These are phyloP conservation scores for Warburgia ugandensis DNA, from an alignment of 164 flowering plant genomes.

Conservation along the genomic window DNA sequence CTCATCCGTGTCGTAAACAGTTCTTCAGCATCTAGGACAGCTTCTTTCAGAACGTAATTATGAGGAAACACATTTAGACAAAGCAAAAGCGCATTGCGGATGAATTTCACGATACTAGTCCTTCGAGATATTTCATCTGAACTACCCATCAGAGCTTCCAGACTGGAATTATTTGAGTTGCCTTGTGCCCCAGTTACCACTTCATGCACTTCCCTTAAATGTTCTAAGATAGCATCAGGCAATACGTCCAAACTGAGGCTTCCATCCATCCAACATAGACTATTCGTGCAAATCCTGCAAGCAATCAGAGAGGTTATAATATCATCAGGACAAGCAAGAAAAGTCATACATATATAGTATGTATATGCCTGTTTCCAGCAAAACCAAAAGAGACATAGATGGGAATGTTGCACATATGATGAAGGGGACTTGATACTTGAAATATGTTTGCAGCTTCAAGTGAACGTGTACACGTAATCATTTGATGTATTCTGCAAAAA, in stretches of 20 bases:
- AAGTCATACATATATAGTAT: too few species aligned
- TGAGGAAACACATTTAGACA: conserved; percentile 70
- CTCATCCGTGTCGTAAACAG: conserved; percentile 41
- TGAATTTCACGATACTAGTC: conserved; percentile 64
- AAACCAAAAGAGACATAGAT: not conserved
- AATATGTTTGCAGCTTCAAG: too few species aligned
- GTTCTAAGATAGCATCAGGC: conserved; percentile 37
- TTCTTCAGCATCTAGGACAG: conserved; percentile 78
- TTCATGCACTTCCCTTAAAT: conserved; percentile 40
- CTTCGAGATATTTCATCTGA: conserved; percentile 28
- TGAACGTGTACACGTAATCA: too few species aligned
- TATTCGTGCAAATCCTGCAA: conserved; percentile 70
- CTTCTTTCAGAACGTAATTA: conserved; percentile 68
- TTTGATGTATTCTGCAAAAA: too few species aligned
- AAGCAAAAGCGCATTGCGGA: conserved; percentile 70
- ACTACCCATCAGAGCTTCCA: conserved; percentile 36
- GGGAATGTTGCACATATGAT: too few species aligned
- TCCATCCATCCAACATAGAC: conserved; percentile 65
- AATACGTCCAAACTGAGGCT: conserved; percentile 46
- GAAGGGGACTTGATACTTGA: too few species aligned
- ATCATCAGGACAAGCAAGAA: too few species aligned
- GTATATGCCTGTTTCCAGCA: not conserved
- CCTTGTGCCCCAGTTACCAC: conserved; percentile 11
- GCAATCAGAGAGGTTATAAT: too few species aligned
- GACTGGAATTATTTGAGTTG: conserved; percentile 15